Evolutionary conservation across 2,329 filamentous ascomycete genomes (phyloP).

Genomic region (Diplodia intermedia): DNA sequence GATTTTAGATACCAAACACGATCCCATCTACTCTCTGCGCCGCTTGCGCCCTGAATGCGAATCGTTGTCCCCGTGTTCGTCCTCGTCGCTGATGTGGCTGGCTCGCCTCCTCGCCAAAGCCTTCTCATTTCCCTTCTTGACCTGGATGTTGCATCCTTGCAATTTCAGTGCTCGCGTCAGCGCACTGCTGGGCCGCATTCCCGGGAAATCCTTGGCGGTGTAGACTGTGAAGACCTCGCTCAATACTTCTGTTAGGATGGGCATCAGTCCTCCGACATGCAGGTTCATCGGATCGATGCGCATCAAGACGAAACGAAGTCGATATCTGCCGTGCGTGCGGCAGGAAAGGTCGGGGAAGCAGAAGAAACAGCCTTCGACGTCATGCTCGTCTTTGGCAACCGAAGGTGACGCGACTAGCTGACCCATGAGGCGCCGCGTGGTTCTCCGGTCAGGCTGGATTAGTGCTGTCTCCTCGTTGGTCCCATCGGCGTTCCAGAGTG

Average conservation of each 20-base stretch:
- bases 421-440: conserved; percentile 79
- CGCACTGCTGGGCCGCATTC: conserved; percentile 78
- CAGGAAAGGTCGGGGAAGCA: conserved; percentile 84
- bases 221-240: conserved; percentile 80
- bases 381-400: conserved; percentile 75
- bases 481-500: conserved; percentile 74
- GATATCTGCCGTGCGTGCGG: conserved; percentile 76
- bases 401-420: conserved; percentile 79
- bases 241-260: conserved; percentile 60
- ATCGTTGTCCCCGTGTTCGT: conserved; percentile 46
- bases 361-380: conserved; percentile 80
- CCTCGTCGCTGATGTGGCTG: conserved; percentile 50
- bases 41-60: conserved; percentile 47
- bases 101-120: conserved; percentile 51
- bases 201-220: conserved; percentile 85
- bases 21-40: conserved; percentile 34
- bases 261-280: conserved; percentile 59
- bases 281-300: conserved; percentile 70
- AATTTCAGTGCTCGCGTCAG: conserved; percentile 76
- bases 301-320: conserved; percentile 76
- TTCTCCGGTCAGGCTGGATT: conserved; percentile 74
- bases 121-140: conserved; percentile 84
- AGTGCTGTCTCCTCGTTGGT: conserved; percentile 69
- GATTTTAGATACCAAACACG: conserved; percentile 24
- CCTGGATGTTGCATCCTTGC: conserved; percentile 82